phyloP scores from a whole-genome alignment of 768 basidiomycete genomes.

The button mushroom (Agaricus bisporus) region DNA sequence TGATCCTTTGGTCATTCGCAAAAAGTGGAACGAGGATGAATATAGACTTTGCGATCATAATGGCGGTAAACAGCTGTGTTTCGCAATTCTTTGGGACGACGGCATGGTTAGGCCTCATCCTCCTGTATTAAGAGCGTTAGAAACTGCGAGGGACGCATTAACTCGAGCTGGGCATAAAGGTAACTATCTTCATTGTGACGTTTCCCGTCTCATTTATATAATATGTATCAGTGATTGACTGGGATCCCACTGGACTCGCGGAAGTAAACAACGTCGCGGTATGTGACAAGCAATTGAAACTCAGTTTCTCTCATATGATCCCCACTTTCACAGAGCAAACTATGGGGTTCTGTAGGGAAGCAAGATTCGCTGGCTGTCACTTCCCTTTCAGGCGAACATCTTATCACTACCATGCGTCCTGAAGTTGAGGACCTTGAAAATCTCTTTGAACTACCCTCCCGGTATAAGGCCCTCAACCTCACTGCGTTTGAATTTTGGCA shows the following conservation, averaged over 20 bases:
- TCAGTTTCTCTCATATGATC: background rate
- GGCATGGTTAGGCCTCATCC: conserved; percentile 55
- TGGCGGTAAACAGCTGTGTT: conserved; percentile 43
- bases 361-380: conserved; percentile 39
- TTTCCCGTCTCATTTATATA: background rate
- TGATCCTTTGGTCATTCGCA: conserved; percentile 54
- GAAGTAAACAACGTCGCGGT: conserved; percentile 30
- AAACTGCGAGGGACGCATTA: conserved; percentile 50
- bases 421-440: conserved; percentile 17
- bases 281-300: conserved; percentile 16
- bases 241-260: conserved; percentile 50
- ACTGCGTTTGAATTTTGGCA: conserved; percentile 67
- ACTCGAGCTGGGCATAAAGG: conserved; percentile 60
- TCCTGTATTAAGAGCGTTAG: conserved; percentile 55
- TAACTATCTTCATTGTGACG: conserved; percentile 15
- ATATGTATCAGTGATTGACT: conserved; percentile 52
- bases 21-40: conserved; percentile 54
- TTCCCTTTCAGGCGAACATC: conserved; percentile 45
- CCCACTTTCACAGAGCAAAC: conserved; percentile 21
- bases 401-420: conserved; percentile 41
- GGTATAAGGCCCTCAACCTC: conserved; percentile 15
- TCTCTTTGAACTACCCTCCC: conserved; percentile 20
- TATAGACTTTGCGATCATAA: conserved; percentile 59
- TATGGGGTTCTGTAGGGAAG: conserved; percentile 41
- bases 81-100: conserved; percentile 65